Evolutionary conservation across 78 protist genomes (phyloP).

Genomic region (Dictyostelium capitatum): DNA sequence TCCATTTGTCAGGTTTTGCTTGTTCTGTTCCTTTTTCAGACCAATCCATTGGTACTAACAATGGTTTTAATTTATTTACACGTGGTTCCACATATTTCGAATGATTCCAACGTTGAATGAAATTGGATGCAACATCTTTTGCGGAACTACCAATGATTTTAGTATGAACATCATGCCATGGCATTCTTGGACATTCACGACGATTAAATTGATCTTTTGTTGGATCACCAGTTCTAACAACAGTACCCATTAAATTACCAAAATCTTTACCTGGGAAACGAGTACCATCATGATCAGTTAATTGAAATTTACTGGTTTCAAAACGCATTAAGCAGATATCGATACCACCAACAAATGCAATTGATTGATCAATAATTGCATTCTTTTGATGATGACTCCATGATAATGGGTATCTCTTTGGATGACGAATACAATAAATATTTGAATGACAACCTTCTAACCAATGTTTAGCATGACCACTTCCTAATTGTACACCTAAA

Average conservation of each 20-base stretch:
- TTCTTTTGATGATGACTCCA: constrained; percentile 92
- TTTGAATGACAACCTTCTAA: constrained; percentile 55
- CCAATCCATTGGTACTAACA: constrained; percentile 28
- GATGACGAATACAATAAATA: constrained; percentile 53
- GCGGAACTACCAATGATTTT: constrained; percentile 85
- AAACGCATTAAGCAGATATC: constrained; percentile 90
- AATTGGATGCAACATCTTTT: constrained; percentile 89
- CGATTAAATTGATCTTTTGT: constrained; percentile 49
- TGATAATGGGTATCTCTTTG: constrained; percentile 55
- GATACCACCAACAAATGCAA: constrained; percentile 92
- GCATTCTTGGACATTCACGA: constrained; percentile 88
- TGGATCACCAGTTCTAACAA: constrained; percentile 29
- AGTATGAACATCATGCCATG: constrained; percentile 95
- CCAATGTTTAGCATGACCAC: constrained; percentile 38
- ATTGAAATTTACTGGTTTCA: constrained; percentile 68
- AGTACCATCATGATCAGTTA: constrained; percentile 6
- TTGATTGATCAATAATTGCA: constrained; percentile 80
- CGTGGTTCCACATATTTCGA: constrained; percentile 8
- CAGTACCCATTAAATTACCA: constrained; percentile 22
- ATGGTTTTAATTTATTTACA: constrained; percentile 32
- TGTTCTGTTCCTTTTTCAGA: neutral
- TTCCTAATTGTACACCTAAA: constrained; percentile 64
- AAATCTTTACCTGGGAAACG: constrained; percentile 72
- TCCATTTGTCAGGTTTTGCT: neutral
- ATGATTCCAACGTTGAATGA: constrained; percentile 92